These are phyloP conservation scores for Populus deltoides DNA, from an alignment of 345 rosid species.

Conservation along the genomic window DNA sequence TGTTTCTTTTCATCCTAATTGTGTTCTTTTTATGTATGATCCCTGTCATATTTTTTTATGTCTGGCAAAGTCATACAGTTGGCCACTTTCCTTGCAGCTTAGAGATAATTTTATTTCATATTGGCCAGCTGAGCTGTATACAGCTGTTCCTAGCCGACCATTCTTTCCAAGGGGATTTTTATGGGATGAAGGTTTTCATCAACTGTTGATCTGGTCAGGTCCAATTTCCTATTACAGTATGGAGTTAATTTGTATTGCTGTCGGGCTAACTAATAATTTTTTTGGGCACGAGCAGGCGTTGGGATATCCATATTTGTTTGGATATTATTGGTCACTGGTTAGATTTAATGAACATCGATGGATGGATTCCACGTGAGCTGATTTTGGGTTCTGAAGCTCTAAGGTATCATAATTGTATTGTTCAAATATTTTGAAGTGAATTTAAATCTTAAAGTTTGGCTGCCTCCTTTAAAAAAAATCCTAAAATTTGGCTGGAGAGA, in stretches of 20 bases:
- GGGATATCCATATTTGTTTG: constrained; percentile 78
- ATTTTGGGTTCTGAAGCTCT: constrained; percentile 89
- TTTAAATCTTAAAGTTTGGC: background rate
- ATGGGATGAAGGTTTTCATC: constrained; percentile 99
- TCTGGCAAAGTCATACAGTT: constrained; percentile 36
- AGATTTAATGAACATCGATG: constrained; percentile 86
- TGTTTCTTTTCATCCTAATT: background rate
- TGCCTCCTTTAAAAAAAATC: background rate
- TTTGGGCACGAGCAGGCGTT: constrained; percentile 59
- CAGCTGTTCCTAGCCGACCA: constrained; percentile 95
- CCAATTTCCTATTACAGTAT: constrained; percentile 10
- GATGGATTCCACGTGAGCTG: constrained; percentile 98
- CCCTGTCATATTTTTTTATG: constrained; percentile 13
- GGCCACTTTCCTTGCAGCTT: constrained; percentile 42
- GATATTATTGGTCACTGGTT: constrained; percentile 95
- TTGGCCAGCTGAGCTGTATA: constrained; percentile 94
- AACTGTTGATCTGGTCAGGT: constrained; percentile 74
- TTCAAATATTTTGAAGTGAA: background rate
- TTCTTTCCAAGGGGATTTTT: constrained; percentile 86
- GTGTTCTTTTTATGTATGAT: background rate
- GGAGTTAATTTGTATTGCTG: constrained; percentile 9
- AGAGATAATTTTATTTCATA: constrained; percentile 54
- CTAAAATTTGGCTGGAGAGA: background rate
- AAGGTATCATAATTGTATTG: constrained; percentile 37
- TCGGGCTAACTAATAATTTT: constrained; percentile 9